Evolutionary conservation across 176 grass and related monocot species (phyloP).

Genomic region (Carex kokanica): DNA sequence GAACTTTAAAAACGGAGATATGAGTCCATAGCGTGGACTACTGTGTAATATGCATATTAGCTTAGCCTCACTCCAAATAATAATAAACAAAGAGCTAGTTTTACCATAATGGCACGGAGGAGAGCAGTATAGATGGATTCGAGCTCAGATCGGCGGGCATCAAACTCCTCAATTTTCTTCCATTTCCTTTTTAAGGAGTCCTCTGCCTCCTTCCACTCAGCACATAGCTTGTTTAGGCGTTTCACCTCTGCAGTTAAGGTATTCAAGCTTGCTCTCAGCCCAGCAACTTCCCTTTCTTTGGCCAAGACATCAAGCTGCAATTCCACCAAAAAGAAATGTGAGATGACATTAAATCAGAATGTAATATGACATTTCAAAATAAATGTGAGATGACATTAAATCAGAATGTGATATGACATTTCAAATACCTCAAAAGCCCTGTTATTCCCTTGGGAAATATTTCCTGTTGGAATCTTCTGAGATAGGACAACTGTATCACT

Average conservation of each 20-base stretch:
- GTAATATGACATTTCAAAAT: slow-evolving; percentile 9
- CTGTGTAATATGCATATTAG: too few species aligned
- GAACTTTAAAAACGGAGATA: too few species aligned
- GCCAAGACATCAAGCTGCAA: slow-evolving; percentile 81
- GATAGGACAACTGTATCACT: slow-evolving; percentile 41
- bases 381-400: not conserved
- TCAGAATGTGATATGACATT: slow-evolving; percentile 4
- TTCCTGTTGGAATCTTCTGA: slow-evolving; percentile 59
- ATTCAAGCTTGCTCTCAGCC: slow-evolving; percentile 84
- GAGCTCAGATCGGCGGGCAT: slow-evolving; percentile 82
- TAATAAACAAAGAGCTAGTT: slow-evolving; percentile 25
- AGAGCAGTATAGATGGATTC: slow-evolving; percentile 86
- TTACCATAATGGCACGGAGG: slow-evolving; percentile 77
- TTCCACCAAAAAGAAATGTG: not conserved
- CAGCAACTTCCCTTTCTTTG: slow-evolving; percentile 98
- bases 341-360: not conserved
- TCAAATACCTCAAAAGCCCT: slow-evolving; percentile 69
- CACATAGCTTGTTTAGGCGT: slow-evolving; percentile 84
- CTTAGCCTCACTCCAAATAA: not conserved
- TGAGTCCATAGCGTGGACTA: too few species aligned
- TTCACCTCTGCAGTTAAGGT: slow-evolving; percentile 87
- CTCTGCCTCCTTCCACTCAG: slow-evolving; percentile 97
- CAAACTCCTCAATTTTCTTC: slow-evolving; percentile 99
- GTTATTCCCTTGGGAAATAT: slow-evolving; percentile 60
- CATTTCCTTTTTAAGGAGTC: slow-evolving; percentile 97